phyloP scores from a whole-genome alignment of 148 eudicot genomes.

The Polygonum maritimum region DNA sequence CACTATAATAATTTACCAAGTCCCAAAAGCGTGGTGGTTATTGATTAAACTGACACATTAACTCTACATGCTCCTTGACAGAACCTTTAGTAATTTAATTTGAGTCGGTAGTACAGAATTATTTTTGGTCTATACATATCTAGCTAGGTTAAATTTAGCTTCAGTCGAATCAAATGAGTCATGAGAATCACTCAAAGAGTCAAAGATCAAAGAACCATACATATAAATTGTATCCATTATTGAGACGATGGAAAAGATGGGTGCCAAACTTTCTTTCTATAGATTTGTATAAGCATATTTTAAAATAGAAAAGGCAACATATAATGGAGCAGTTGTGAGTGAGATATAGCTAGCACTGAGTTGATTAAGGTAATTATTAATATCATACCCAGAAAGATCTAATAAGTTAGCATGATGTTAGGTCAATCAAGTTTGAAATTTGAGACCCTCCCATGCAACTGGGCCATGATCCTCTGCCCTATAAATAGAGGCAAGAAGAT shows the following conservation, averaged over 20 bases:
- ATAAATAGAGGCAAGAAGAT: neutral
- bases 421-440: constrained; percentile 7
- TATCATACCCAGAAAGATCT: neutral
- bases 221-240: neutral
- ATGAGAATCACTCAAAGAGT: neutral
- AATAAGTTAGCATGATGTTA: neutral
- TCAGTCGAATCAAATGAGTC: neutral
- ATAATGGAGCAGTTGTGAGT: constrained; percentile 8
- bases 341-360: constrained; percentile 5
- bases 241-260: neutral
- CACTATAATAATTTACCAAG: too few relatives aligned
- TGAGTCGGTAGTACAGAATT: neutral
- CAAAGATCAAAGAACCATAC: neutral
- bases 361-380: neutral
- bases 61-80: too few relatives aligned
- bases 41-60: too few relatives aligned
- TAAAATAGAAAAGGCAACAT: neutral
- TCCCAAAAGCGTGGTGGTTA: too few relatives aligned
- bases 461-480: neutral
- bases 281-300: constrained; percentile 2
- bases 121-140: neutral
- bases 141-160: neutral
- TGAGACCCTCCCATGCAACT: constrained; percentile 2
- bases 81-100: too few relatives aligned
- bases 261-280: neutral